Evolutionary conservation across 2,329 filamentous ascomycete species (phyloP).

Genomic region (Alternaria sp.): DNA sequence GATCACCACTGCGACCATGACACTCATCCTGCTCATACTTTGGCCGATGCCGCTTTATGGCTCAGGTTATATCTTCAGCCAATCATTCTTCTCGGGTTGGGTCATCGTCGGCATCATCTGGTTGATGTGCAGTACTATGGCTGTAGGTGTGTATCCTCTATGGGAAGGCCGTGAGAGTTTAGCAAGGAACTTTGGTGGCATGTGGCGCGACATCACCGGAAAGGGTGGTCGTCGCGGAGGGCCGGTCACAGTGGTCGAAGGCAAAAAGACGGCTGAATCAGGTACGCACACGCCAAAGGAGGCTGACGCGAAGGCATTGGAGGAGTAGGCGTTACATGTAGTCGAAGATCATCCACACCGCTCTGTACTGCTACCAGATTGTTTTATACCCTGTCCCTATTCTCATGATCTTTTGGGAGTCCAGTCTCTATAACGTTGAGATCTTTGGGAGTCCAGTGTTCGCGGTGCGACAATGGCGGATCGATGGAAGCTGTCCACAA

Average conservation of each 20-base stretch:
- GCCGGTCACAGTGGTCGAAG: constrained; percentile 24
- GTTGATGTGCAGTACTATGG: constrained; percentile 75
- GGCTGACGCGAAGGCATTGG: constrained; percentile 21
- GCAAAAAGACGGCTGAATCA: constrained; percentile 23
- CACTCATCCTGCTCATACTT: constrained; percentile 75
- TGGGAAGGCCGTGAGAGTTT: constrained; percentile 66
- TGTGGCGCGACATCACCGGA: constrained; percentile 39
- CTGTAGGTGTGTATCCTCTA: constrained; percentile 81
- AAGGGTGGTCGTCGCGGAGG: constrained; percentile 23
- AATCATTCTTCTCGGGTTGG: constrained; percentile 84
- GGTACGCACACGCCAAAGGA: constrained; percentile 34
- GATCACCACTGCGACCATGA: constrained; percentile 67
- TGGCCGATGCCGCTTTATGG: constrained; percentile 96
- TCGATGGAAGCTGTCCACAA: not conserved
- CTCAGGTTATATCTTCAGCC: constrained; percentile 78
- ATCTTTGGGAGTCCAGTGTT: not conserved
- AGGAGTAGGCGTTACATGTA: constrained; percentile 5
- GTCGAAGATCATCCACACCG: not conserved
- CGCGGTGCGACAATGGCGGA: not conserved
- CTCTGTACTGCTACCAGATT: not conserved
- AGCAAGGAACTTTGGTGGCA: constrained; percentile 34
- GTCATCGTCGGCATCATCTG: constrained; percentile 73
- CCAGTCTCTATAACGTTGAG: too few relatives aligned
- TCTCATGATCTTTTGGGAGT: not conserved
- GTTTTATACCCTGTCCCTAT: not conserved